Base-by-base conservation (phyloP, 208 protist genomes). In the Crithidia thermophila region DNA sequence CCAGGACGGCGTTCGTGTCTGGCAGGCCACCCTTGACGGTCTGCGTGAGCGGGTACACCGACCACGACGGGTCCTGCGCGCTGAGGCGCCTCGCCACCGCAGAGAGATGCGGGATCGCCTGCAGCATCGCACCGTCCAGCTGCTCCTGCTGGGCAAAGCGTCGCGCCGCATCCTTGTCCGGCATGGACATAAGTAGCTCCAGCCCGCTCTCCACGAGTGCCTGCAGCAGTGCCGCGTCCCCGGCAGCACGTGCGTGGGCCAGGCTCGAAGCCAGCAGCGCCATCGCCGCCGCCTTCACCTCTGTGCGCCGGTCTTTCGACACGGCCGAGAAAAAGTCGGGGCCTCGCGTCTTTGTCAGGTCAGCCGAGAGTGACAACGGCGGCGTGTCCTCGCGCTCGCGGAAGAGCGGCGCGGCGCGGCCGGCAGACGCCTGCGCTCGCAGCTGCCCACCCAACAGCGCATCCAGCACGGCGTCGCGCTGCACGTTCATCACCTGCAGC, bases 281-380 rank as follows among this genome's bases (percentile, higher is more conserved):
- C 42, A 88, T n/a, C 16, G 87, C 85, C 1, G 49, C 46, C 37
- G 46, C 46, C 50, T 88, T 61, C 25, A 94, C 69, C 14, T 27
- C 61, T 3, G 60, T 56, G 6, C 79, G 72, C 49, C 39, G 64
- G 11, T 80, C 76, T 18, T 81, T 80, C 21, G 85, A 75, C n/a
- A 92, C 81, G 21, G 84, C 88, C 3, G 87, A 68, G 58, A 96
- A 96, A 52, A 96, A 93, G 64, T 88, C 64, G 0, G 90, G 83
- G 23, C 90, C 90, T 6, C 85, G 82, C 30, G 68, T 42, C 1
- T 18, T 34, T 14, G 43, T 51, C 10, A 75, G 39, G 20, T 51
- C 2, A 14, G 46, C 28, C 42, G 61, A 40, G n/a, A 75, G 40
- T 36, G 37, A 31, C 34, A 75, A 46, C 34, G 69, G 61, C 8